Percentiles rank a stretch among this genome's conserved stretches.
Evolutionary conservation across 1,284 basidiomycete species (phyloP).

Genomic region (Ganoderma leucocontextum): DNA sequence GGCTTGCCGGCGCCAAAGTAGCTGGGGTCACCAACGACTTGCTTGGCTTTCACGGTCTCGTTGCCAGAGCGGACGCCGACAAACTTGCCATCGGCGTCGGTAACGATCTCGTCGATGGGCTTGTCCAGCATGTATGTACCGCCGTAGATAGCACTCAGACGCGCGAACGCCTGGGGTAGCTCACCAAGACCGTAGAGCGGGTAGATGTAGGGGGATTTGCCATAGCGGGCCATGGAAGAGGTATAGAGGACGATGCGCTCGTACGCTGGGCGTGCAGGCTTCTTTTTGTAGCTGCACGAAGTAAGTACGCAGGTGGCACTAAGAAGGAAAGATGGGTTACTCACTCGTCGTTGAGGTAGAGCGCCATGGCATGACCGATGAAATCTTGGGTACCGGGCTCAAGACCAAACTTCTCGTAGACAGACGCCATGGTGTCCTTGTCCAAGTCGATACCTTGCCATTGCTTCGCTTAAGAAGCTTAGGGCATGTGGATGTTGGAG

Average conservation of each 20-base stretch:
- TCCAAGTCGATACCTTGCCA: conserved; percentile 85
- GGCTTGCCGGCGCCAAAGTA: conserved; percentile 88
- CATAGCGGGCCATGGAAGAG: conserved; percentile 98
- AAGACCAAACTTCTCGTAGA: conserved; percentile 97
- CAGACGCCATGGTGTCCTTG: conserved; percentile 88
- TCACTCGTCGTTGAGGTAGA: conserved; percentile 97
- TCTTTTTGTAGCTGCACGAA: conserved; percentile 83
- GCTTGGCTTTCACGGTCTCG: conserved; percentile 97
- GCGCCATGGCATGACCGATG: conserved; percentile 99
- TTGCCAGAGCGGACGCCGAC: conserved; percentile 89
- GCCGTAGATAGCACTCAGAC: conserved; percentile 98
- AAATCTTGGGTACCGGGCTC: conserved; percentile 99
- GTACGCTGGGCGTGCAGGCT: conserved; percentile 90
- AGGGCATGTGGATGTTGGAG: conserved; percentile 2
- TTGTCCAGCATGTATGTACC: conserved; percentile 99
- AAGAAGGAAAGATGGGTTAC: conserved; percentile 40
- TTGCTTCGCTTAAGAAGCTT: background rate
- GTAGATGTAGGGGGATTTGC: conserved; percentile 99
- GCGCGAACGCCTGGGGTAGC: conserved; percentile 98
- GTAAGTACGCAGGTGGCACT: background rate
- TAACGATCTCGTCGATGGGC: conserved; percentile 90
- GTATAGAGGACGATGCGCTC: conserved; percentile 98
- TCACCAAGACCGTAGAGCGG: conserved; percentile 99
- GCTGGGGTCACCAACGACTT: conserved; percentile 97
- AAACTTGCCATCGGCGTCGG: conserved; percentile 88